Percentiles rank a stretch among this genome's conserved stretches.
These are phyloP conservation scores for Clonostachys solani DNA, from an alignment of 2,329 filamentous ascomycete genomes.

Conservation along the genomic window DNA sequence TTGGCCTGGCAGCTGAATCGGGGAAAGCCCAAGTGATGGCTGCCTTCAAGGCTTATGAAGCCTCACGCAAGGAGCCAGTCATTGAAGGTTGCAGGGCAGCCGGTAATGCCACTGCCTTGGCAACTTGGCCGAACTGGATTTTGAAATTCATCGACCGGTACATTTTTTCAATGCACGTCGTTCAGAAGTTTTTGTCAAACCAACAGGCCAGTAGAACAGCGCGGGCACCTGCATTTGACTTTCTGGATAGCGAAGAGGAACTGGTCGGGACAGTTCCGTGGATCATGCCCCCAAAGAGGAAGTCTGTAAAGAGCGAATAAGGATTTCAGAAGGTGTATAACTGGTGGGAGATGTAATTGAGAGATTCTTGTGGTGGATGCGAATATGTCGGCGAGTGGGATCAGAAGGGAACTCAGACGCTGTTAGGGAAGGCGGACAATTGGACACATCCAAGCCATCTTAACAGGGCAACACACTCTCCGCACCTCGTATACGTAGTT, in stretches of 20 bases:
- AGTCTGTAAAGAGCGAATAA: too few species aligned
- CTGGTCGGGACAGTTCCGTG: conserved; percentile 10
- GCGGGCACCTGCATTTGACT: conserved; percentile 12
- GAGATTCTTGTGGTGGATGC: too few species aligned
- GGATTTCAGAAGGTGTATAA: too few species aligned
- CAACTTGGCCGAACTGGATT: conserved; percentile 1
- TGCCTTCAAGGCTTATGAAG: conserved; percentile 4
- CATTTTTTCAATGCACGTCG: conserved; percentile 8
- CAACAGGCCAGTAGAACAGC: neutral
- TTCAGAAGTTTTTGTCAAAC: conserved; percentile 8
- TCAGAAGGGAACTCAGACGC: too few species aligned
- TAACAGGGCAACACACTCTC: too few species aligned
- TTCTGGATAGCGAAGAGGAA: conserved; percentile 11
- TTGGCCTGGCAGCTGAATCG: conserved; percentile 1
- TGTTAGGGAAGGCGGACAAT: too few species aligned
- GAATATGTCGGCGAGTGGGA: too few species aligned
- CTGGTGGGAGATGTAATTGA: too few species aligned
- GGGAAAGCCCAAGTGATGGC: conserved; percentile 1
- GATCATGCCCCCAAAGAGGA: conserved; percentile 3
- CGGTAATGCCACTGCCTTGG: conserved; percentile 1
- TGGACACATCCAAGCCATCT: too few species aligned
- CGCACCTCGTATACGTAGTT: too few species aligned
- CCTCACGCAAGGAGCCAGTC: neutral
- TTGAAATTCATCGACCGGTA: conserved; percentile 8
- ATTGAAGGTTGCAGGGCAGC: conserved; percentile 1